Evolutionary conservation across 2,329 filamentous ascomycete genomes (phyloP).

Genomic region (Davidsoniella australis): DNA sequence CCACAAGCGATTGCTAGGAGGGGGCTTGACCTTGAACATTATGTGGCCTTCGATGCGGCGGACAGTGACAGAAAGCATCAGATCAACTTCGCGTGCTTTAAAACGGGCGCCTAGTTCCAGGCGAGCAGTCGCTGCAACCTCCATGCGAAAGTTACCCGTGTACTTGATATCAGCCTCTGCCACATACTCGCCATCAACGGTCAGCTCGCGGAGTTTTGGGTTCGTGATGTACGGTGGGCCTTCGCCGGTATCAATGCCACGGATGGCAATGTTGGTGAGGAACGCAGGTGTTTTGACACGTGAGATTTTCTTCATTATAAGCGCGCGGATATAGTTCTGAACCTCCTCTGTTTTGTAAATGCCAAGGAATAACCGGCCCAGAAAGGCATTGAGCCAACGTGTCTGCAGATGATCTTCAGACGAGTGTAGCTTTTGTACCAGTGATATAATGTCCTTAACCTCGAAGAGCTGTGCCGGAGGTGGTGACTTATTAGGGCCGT

Average conservation of each 20-base stretch:
- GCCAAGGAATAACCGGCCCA: conserved; percentile 76
- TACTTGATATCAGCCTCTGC: conserved; percentile 81
- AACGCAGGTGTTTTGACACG: conserved; percentile 85
- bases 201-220: conserved; percentile 71
- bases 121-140: conserved; percentile 81
- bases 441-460: conserved; percentile 67
- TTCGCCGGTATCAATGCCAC: conserved; percentile 71
- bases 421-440: conserved; percentile 81
- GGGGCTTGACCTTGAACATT: conserved; percentile 77
- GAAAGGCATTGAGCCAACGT: conserved; percentile 81
- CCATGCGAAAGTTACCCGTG: conserved; percentile 72
- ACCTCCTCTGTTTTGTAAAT: conserved; percentile 72
- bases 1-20: conserved; percentile 93
- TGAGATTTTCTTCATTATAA: conserved; percentile 91
- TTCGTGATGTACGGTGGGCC: conserved; percentile 80
- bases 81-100: conserved; percentile 75
- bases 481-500: conserved; percentile 23
- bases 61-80: conserved; percentile 71
- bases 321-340: conserved; percentile 61
- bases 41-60: conserved; percentile 75
- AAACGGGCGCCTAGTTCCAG: conserved; percentile 81
- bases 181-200: conserved; percentile 76
- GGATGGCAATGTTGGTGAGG: conserved; percentile 68
- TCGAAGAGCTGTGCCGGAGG: conserved; percentile 58
- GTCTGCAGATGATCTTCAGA: conserved; percentile 82